Conservation (phyloP, 345 rosid genomes). For the Rhizophora mangle region DNA sequence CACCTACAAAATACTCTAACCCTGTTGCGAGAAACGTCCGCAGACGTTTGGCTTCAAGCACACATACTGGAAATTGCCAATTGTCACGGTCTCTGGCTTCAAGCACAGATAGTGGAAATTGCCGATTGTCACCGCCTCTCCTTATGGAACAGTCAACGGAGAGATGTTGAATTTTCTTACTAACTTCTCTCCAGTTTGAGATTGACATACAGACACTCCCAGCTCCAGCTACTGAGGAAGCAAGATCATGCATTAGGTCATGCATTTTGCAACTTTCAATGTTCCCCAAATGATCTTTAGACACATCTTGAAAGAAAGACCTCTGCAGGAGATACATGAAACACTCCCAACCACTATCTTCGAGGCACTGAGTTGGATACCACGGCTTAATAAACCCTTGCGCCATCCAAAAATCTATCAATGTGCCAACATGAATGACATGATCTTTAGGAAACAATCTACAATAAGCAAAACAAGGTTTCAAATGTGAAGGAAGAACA, state of each 20-base stretch:
- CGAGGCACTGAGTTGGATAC: too few species aligned
- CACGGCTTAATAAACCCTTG: too few species aligned
- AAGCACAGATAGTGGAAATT: not conserved
- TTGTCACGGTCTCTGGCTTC: not conserved
- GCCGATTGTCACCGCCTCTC: too few species aligned
- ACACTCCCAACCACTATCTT: too few species aligned
- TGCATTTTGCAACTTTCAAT: conserved; percentile 11
- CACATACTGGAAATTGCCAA: not conserved
- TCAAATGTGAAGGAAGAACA: too few species aligned
- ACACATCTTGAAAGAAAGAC: not conserved
- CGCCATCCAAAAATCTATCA: conserved; percentile 21
- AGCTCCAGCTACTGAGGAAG: not conserved
- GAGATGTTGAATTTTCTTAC: not conserved
- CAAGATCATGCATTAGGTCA: conserved; percentile 23
- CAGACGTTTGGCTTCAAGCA: not conserved
- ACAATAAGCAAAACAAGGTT: conserved; percentile 31
- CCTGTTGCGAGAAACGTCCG: conserved; percentile 12
- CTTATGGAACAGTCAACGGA: not conserved
- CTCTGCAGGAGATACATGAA: too few species aligned
- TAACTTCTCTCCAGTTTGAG: accelerated
- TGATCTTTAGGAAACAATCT: conserved; percentile 24
- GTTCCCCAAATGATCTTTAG: not conserved
- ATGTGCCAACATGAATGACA: not conserved
- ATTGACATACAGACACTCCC: not conserved
- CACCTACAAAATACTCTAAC: too few species aligned